Percentiles rank a stretch among this genome's conserved stretches.
Conservation (phyloP, 495 filamentous ascomycete genomes). For the Glarea lozoyensis region DNA sequence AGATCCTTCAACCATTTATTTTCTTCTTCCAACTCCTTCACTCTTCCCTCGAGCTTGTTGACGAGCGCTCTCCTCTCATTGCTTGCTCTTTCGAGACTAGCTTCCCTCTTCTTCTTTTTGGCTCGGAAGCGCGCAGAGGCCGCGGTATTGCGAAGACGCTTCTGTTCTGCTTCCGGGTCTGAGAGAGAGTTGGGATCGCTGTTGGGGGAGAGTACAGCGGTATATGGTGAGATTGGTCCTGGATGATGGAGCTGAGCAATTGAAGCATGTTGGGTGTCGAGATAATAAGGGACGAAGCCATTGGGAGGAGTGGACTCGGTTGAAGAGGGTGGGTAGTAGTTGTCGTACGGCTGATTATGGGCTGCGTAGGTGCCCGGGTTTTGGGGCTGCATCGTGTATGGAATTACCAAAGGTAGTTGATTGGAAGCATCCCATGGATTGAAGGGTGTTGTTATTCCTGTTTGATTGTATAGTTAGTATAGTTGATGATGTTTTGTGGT, state of each 20-base stretch:
- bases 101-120: conserved; percentile 98
- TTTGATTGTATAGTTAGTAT: no score
- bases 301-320: conserved; percentile 1
- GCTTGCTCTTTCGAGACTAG: conserved; percentile 79
- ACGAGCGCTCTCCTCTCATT: conserved; percentile 74
- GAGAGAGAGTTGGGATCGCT: background rate
- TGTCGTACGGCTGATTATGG: conserved; percentile 1
- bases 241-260: background rate
- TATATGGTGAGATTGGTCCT: background rate
- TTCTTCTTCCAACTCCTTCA: conserved; percentile 82
- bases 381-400: conserved; percentile 1
- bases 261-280: background rate
- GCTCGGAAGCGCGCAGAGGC: conserved; percentile 89
- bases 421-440: background rate
- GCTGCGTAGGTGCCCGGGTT: background rate
- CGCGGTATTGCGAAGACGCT: conserved; percentile 89
- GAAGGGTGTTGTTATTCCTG: background rate
- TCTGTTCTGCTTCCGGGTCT: conserved; percentile 24
- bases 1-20: conserved; percentile 93
- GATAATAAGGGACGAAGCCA: conserved; percentile 1
- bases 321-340: conserved; percentile 1
- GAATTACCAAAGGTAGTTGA: background rate
- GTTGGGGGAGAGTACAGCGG: background rate
- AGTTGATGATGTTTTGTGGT: no score
- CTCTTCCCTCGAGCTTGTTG: conserved; percentile 63